Base-by-base conservation (phyloP, 2,329 filamentous ascomycete species). In the Whalleya microplaca region DNA sequence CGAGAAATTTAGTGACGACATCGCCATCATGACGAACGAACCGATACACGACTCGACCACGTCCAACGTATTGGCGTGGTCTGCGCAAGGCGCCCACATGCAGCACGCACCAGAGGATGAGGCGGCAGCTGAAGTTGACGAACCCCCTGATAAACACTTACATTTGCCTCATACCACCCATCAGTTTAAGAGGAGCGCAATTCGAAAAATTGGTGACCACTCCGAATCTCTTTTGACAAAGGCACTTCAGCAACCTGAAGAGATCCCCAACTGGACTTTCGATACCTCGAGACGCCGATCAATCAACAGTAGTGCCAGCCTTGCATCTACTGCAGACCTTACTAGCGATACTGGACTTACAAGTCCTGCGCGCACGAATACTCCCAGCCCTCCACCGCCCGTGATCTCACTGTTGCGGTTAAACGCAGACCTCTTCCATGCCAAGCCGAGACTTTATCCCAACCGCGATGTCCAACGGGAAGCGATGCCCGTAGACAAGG, bases 261-360 rank as follows among this genome's bases (percentile, higher is more conserved):
- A 87, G 64, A 81, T 69, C 5, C 56, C 76, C 63, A 75, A 73
- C 45, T 65, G 69, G 44, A 72, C 72, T 32, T 72, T 76, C 12
- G 69, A 72, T 43, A 65, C 75, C 41, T 71, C 69, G 20, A 71
- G 82, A 56, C 77, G 82, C 64, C 80, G 86, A 57, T 94, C 90
- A 58, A 87, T 89, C 66, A 89, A 87, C 71, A 96, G 91, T 78
- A 94, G 88, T 69, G 78, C 86, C 64, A 96, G 92, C 75, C 76
- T 89, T 57, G 83, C 90, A 45, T 96, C 93, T 1, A 96, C 92
- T 2, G 90, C 90, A 40, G 94, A 97, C 63, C 81, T 98, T 55
- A 97, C 92, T n/a, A 97, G 93, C 74, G 95, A 97, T 69, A 95
- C 91, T 55, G 93, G 91, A 56, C 78, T 96, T 56, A 96, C 93